Evolutionary conservation across 2,329 filamentous ascomycete species (phyloP).

Genomic region (Fusarium circinatum): DNA sequence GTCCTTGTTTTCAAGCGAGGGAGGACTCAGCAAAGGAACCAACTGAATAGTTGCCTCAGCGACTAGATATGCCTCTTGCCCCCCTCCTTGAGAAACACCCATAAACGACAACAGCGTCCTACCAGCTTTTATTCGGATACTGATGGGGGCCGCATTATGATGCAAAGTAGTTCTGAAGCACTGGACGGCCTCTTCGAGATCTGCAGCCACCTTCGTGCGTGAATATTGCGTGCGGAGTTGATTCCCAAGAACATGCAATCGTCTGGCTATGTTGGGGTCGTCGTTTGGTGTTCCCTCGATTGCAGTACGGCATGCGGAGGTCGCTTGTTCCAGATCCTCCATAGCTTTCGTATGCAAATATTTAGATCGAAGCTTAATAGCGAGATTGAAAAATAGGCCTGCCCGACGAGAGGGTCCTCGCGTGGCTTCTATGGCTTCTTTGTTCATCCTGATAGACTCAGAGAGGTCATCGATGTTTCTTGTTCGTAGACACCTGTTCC

Average conservation of each 20-base stretch:
- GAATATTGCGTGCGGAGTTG: background rate
- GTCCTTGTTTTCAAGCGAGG: background rate
- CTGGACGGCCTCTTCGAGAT: background rate
- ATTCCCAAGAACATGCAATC: background rate
- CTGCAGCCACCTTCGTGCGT: background rate
- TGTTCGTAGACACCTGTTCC: background rate
- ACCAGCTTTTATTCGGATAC: background rate
- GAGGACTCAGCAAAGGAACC: background rate
- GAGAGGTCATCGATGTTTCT: background rate
- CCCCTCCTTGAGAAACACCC: background rate
- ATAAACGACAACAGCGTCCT: background rate
- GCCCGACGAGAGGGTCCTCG: fast-evolving
- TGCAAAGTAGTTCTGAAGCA: background rate
- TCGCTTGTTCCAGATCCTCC: fast-evolving
- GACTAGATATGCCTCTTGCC: background rate
- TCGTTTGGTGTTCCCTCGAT: background rate
- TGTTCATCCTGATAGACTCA: background rate
- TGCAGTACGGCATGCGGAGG: background rate
- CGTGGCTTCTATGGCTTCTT: too few relatives aligned
- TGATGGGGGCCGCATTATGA: background rate
- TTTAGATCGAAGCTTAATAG: background rate
- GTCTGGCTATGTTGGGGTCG: background rate
- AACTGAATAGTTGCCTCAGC: background rate
- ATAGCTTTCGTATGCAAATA: background rate
- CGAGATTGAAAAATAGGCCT: fast-evolving